Conservation (phyloP, 2,329 filamentous ascomycete species). For the Cladosporium sphaerospermum region DNA sequence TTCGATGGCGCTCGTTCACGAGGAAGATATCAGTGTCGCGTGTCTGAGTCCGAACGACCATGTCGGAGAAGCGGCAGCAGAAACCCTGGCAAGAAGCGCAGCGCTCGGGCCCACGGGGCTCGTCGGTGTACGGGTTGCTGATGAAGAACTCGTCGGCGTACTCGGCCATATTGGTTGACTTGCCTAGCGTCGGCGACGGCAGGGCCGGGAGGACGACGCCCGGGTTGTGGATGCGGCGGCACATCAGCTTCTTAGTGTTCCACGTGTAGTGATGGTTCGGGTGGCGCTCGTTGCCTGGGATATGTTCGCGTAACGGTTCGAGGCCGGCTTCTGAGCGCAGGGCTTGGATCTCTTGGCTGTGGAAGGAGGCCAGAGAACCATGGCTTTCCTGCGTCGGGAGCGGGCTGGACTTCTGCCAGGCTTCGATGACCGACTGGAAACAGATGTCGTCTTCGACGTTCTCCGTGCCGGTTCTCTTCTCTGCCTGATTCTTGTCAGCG, state of each 20-base stretch:
- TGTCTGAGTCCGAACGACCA: neutral
- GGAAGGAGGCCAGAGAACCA: neutral
- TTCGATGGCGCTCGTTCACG: neutral
- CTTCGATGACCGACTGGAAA: slow-evolving; percentile 3
- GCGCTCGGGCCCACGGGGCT: slow-evolving; percentile 8
- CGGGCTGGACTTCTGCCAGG: slow-evolving; percentile 1
- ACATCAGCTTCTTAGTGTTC: slow-evolving; percentile 18
- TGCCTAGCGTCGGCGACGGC: slow-evolving; percentile 1
- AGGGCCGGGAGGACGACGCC: neutral
- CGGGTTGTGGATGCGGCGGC: slow-evolving; percentile 11
- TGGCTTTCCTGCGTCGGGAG: neutral
- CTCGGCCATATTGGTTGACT: neutral
- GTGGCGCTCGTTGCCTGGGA: slow-evolving; percentile 11
- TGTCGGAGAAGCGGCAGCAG: slow-evolving; percentile 13
- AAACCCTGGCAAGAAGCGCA: slow-evolving; percentile 14
- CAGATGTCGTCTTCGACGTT: neutral
- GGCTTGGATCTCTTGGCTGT: slow-evolving; percentile 4
- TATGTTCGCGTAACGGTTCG: slow-evolving; percentile 7
- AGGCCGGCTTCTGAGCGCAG: slow-evolving; percentile 11
- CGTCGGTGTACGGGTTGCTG: slow-evolving; percentile 3
- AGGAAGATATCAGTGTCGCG: slow-evolving; percentile 6
- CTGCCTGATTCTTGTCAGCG: neutral
- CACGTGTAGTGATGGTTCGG: slow-evolving; percentile 16
- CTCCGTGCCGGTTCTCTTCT: no score
- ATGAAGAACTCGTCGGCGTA: slow-evolving; percentile 3